These are phyloP conservation scores for Cytospora piceae DNA, from an alignment of 2,329 filamentous ascomycete genomes.

Conservation along the genomic window DNA sequence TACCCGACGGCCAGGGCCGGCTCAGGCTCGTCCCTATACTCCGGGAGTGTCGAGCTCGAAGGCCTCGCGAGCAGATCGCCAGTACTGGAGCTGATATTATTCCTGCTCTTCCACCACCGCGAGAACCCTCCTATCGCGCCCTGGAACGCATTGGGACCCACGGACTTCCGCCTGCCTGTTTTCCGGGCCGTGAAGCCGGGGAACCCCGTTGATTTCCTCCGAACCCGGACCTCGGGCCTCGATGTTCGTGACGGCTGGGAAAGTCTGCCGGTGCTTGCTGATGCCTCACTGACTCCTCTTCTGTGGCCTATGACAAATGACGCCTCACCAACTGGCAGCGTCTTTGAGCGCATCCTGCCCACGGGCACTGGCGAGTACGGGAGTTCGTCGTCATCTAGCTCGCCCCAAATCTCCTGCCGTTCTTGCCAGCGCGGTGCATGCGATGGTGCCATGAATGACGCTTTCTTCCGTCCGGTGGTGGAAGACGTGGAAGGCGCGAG, in stretches of 20 bases:
- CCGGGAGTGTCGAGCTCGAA: constrained; percentile 24
- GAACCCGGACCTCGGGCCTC: constrained; percentile 42
- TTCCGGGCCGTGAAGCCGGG: constrained; percentile 62
- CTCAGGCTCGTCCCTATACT: constrained; percentile 30
- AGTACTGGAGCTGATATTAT: constrained; percentile 7
- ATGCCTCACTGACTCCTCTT: constrained; percentile 36
- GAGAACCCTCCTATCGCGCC: constrained; percentile 57
- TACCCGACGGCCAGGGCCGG: constrained; percentile 7
- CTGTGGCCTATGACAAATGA: constrained; percentile 43
- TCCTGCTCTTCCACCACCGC: constrained; percentile 53
- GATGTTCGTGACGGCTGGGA: constrained; percentile 13
- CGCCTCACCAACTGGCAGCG: constrained; percentile 46
- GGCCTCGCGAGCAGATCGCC: constrained; percentile 20
- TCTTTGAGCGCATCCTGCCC: constrained; percentile 51
- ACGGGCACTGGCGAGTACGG: constrained; percentile 43
- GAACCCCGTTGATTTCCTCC: constrained; percentile 65
- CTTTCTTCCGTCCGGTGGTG: constrained; percentile 13
- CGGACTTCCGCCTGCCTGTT: constrained; percentile 43
- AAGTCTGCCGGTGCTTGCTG: constrained; percentile 14
- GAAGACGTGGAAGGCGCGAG: constrained; percentile 13
- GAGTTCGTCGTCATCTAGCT: constrained; percentile 74
- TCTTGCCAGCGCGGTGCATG: constrained; percentile 61
- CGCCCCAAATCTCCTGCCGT: constrained; percentile 82
- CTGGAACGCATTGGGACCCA: constrained; percentile 48
- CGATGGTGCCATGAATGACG: constrained; percentile 11